Conservation (phyloP, 2,329 filamentous ascomycete genomes). For the Aureobasidium sp. region DNA sequence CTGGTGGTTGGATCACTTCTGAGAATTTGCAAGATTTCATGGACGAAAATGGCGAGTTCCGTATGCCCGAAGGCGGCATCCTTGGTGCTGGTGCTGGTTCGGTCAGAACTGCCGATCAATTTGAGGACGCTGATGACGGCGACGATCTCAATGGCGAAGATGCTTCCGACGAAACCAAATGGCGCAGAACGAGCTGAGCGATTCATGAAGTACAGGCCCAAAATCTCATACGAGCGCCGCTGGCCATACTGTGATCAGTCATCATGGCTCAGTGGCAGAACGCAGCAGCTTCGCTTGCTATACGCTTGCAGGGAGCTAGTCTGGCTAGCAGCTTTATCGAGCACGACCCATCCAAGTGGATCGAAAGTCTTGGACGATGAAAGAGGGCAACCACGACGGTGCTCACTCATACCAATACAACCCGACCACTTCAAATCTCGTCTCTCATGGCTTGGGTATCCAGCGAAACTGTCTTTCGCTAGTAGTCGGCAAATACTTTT, state of each 20-base stretch:
- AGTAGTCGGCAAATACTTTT: too few species aligned
- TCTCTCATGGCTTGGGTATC: too few species aligned
- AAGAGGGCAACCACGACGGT: background rate
- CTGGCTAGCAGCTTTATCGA: background rate
- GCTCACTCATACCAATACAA: background rate
- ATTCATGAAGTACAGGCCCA: too few species aligned
- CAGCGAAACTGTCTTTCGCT: too few species aligned
- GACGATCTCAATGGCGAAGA: constrained; percentile 25
- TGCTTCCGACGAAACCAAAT: constrained; percentile 39
- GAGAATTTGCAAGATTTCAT: constrained; percentile 85
- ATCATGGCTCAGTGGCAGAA: background rate
- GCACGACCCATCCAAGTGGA: background rate
- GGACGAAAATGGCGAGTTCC: constrained; percentile 74
- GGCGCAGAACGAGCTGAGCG: constrained; percentile 44
- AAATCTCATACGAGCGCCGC: background rate
- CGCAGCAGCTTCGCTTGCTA: background rate
- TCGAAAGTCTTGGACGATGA: background rate
- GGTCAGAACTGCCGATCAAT: constrained; percentile 36
- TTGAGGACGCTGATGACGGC: constrained; percentile 35
- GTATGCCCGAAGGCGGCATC: constrained; percentile 54
- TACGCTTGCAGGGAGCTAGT: too few species aligned
- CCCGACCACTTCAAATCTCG: background rate
- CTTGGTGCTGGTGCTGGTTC: constrained; percentile 28
- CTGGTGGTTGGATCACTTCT: constrained; percentile 79
- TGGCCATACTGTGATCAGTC: background rate